Percentiles rank a stretch among this genome's conserved stretches.
These are phyloP conservation scores for Rubroshorea leprosula DNA, from an alignment of 345 rosid genomes.

Conservation along the genomic window DNA sequence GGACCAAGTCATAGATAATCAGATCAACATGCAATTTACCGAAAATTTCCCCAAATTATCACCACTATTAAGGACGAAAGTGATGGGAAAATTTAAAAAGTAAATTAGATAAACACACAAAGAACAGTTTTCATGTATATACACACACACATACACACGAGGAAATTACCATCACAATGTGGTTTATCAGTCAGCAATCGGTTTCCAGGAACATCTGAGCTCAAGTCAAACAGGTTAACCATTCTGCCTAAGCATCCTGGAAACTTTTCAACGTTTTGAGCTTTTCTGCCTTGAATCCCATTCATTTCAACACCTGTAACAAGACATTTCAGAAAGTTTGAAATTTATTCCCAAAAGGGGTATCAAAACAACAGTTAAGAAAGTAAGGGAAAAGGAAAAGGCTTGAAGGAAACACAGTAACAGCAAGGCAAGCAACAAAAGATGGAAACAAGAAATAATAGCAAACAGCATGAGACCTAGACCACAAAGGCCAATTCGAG, in stretches of 20 bases:
- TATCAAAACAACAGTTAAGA: not conserved
- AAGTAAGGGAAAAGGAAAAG: too few species aligned
- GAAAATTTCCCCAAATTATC: not conserved
- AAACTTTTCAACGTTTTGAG: conserved; percentile 44
- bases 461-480: not conserved
- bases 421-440: not conserved
- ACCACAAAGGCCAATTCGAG: not conserved
- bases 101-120: not conserved
- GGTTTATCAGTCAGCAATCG: conserved; percentile 46
- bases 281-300: conserved; percentile 39
- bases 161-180: conserved; percentile 48
- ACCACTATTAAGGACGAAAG: not conserved
- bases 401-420: too few species aligned
- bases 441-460: conserved; percentile 1
- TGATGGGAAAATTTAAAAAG: not conserved
- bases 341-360: not conserved
- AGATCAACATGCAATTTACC: not conserved
- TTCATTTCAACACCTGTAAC: conserved; percentile 58
- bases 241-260: conserved; percentile 60
- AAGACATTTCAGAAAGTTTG: conserved; percentile 13
- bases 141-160: not conserved
- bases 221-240: conserved; percentile 64
- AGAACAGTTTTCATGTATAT: conserved; percentile 3
- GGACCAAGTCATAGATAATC: not conserved
- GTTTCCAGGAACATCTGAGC: conserved; percentile 44